Conservation (phyloP, 169 alveolate genomes). For the Toxoplasma gondii region DNA sequence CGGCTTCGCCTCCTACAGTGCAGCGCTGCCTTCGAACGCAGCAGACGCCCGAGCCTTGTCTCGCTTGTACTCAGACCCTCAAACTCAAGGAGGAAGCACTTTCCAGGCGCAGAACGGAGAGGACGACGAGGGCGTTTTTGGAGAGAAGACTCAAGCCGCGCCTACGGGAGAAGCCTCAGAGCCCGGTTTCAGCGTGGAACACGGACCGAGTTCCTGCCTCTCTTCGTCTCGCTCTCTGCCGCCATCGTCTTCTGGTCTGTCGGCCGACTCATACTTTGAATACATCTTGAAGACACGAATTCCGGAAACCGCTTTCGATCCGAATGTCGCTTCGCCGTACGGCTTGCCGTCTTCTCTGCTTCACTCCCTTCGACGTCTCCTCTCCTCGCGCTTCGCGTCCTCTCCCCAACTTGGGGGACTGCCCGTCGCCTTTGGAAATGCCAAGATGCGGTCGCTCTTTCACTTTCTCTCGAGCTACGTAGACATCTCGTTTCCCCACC, state of each 20-base stretch:
- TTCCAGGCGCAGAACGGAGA: neutral
- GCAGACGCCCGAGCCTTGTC: neutral
- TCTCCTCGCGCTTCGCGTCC: neutral
- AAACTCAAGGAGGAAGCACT: neutral
- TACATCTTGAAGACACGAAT: neutral
- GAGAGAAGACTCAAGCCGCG: neutral
- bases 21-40: neutral
- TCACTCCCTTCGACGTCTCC: neutral
- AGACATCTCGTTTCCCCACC: slow-evolving; percentile 42
- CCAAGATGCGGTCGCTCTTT: slow-evolving; percentile 36
- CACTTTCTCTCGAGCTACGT: slow-evolving; percentile 46
- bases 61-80: neutral
- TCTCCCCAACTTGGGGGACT: neutral
- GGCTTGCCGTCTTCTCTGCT: neutral
- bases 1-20: neutral
- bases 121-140: neutral
- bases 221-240: neutral
- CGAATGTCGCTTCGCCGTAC: neutral
- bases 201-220: neutral
- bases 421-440: neutral
- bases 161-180: neutral
- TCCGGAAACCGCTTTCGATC: neutral
- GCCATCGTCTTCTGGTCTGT: neutral
- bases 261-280: neutral
- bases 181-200: too few relatives aligned